Base-by-base conservation (phyloP, 176 grass and related monocot species). In the Zizania latifolia region DNA sequence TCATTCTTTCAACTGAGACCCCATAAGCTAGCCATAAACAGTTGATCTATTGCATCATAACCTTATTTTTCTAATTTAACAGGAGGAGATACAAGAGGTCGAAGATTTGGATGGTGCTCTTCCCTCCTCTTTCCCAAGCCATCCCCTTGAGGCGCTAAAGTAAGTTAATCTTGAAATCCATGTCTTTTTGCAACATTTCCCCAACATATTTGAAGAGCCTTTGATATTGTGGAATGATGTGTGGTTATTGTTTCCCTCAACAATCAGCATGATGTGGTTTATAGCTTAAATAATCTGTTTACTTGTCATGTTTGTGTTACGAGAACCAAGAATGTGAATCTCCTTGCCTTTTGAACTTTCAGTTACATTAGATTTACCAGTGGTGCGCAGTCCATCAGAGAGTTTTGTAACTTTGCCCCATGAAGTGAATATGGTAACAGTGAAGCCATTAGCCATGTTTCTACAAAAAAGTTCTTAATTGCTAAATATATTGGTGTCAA, bases 111-210 rank as follows among this genome's bases (percentile, higher is more conserved):
- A 88, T 69, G 76, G 78, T 82, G 78, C 85, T 57, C 86, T 99
- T 39, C 59, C 82, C 41, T 90, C 95, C 57, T 88, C 87, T 33
- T 99, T 99, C 84, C 72, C 87, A 76, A 89, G 75, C 68, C 77
- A 24, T 19, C 89, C 91, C 83, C 91, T 99, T 58, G 79, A 99
- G 75, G 95, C 91, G 77, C 84, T 99, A 44, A 94, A 94, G 95
- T 99, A 86, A 77, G 80, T 75, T 80, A 12, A n/a, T n/a, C n/a
- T n/a, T 65, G 33, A 10, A 38, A 64, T 76, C 70, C 19, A 23
- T 46, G 73, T 21, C 54, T 3, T 58, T n/a, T 4, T 54, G 17
- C 33, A 63, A 62, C 32, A 76, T 80, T 32, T 65, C 59, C 26
- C 23, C 27, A 17, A 48, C 65, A 45, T 63, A 19, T 38, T 38